A percentile compares a stretch with the other conserved stretches of the same genome.
phyloP scores from a whole-genome alignment of 1,139 yeast species.

The Meyerozyma carpophila region DNA sequence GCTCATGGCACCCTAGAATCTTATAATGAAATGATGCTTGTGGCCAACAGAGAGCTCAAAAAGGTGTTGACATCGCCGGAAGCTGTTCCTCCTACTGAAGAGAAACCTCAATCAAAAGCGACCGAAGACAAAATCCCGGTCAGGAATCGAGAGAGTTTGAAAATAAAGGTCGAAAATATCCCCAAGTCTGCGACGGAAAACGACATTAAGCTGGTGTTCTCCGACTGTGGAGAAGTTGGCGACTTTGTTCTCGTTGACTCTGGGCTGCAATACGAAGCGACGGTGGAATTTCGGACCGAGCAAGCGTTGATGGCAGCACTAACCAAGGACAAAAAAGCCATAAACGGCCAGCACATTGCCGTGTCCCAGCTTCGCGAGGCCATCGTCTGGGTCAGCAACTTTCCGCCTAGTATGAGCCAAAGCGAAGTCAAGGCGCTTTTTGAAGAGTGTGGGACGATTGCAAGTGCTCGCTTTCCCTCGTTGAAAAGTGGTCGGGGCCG shows the following conservation, averaged over 20 bases:
- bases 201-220: slow-evolving; percentile 39
- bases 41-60: slow-evolving; percentile 15
- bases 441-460: slow-evolving; percentile 35
- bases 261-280: slow-evolving; percentile 24
- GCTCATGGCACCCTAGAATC: slow-evolving; percentile 24
- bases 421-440: slow-evolving; percentile 41
- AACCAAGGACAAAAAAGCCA: slow-evolving; percentile 48
- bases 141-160: slow-evolving; percentile 54
- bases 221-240: slow-evolving; percentile 54
- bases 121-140: slow-evolving; percentile 5
- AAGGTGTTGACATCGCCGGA: slow-evolving; percentile 2
- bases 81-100: slow-evolving; percentile 1
- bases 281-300: slow-evolving; percentile 50
- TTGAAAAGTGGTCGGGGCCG: slow-evolving; percentile 49
- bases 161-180: slow-evolving; percentile 44
- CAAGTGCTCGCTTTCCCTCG: slow-evolving; percentile 65
- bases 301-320: slow-evolving; percentile 54
- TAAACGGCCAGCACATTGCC: slow-evolving; percentile 37
- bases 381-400: slow-evolving; percentile 68
- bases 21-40: slow-evolving; percentile 17
- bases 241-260: slow-evolving; percentile 19
- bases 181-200: slow-evolving; percentile 24
- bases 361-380: slow-evolving; percentile 43
- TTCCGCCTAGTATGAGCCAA: slow-evolving; percentile 52
- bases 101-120: slow-evolving; percentile 1